Evolutionary conservation across 2,329 filamentous ascomycete species (phyloP).

Genomic region (Pyrenochaeta sp.): DNA sequence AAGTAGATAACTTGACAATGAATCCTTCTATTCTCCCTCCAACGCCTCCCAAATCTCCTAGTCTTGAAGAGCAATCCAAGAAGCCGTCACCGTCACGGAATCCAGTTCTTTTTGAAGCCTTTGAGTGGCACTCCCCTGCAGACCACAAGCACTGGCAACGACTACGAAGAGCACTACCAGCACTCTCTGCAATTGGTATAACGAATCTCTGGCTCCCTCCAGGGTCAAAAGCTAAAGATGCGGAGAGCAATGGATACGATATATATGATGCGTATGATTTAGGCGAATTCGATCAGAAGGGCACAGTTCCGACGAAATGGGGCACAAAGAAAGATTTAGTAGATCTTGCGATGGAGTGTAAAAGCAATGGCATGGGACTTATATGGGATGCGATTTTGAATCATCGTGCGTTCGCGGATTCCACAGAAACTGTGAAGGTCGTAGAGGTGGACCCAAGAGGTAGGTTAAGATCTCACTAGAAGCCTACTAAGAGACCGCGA

Average conservation of each 20-base stretch:
- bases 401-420: constrained; percentile 72
- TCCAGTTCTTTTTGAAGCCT: constrained; percentile 65
- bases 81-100: constrained; percentile 25
- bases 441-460: constrained; percentile 64
- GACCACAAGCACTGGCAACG: constrained; percentile 66
- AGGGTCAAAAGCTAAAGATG: constrained; percentile 69
- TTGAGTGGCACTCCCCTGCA: constrained; percentile 73
- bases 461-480: not conserved
- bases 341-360: constrained; percentile 58
- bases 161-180: constrained; percentile 58
- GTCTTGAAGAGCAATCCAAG: not conserved
- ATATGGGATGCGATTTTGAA: constrained; percentile 75
- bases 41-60: not conserved
- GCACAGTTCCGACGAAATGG: constrained; percentile 69
- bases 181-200: constrained; percentile 65
- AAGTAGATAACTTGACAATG: not conserved
- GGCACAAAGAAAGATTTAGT: constrained; percentile 67
- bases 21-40: not conserved
- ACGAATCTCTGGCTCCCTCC: constrained; percentile 67
- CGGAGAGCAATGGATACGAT: constrained; percentile 67
- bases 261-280: constrained; percentile 72
- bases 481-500: constrained; percentile 2
- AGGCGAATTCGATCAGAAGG: constrained; percentile 75
- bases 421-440: constrained; percentile 65
- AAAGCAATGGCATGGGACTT: constrained; percentile 60